Conservation (phyloP, 2,329 filamentous ascomycete species). For the Pseudogymnoascus destructans region DNA sequence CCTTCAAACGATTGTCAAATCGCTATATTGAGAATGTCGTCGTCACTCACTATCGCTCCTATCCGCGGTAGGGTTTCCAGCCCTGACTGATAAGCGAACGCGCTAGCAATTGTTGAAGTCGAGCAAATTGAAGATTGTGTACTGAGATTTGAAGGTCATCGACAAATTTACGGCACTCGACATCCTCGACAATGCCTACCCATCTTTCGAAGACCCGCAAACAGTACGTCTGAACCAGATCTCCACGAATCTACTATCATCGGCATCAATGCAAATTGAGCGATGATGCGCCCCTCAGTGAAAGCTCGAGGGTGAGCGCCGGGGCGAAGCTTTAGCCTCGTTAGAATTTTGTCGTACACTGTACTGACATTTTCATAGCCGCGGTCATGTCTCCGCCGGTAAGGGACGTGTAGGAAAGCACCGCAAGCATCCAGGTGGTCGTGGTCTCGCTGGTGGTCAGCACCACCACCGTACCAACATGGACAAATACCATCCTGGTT, state of each 20-base stretch:
- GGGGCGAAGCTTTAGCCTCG: conserved; percentile 10
- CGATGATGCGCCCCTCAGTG: conserved; percentile 3
- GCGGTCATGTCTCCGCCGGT: conserved; percentile 96
- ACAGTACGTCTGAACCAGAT: conserved; percentile 43
- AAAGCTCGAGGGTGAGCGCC: conserved; percentile 7
- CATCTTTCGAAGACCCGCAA: conserved; percentile 64
- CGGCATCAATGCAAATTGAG: conserved; percentile 7
- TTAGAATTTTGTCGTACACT: conserved; percentile 10
- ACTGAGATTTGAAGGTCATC: conserved; percentile 1
- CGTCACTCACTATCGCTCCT: background rate
- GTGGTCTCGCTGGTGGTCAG: conserved; percentile 94
- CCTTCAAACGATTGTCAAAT: background rate
- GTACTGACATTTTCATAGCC: conserved; percentile 40
- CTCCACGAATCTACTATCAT: background rate
- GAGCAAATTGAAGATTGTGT: conserved; percentile 7
- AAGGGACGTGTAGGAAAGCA: conserved; percentile 98
- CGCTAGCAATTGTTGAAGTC: conserved; percentile 6
- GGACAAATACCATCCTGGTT: conserved; percentile 92
- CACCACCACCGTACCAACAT: conserved; percentile 95
- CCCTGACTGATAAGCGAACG: conserved; percentile 6
- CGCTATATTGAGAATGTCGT: background rate
- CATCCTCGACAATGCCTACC: conserved; percentile 52
- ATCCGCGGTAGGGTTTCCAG: background rate
- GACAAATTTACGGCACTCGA: conserved; percentile 7
- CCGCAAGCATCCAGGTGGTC: conserved; percentile 76